Base-by-base conservation (phyloP, 1,139 yeast genomes). In the Yamadazyma buinensis region DNA sequence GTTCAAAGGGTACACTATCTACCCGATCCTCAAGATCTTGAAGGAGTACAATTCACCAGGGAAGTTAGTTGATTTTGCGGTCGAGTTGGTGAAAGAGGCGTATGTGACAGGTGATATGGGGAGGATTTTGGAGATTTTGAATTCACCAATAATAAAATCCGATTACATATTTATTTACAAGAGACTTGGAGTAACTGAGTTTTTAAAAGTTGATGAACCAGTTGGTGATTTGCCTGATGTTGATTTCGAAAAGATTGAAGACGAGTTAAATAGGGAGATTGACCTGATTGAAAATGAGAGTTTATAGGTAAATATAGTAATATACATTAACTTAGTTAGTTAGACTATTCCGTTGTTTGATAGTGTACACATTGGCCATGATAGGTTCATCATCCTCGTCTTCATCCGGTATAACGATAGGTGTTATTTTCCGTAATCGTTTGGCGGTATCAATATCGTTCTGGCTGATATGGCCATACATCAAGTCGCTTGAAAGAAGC, bases 401-500 rank as follows among this genome's bases (percentile, higher is more conserved):
- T 9, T 57, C 60, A 1, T 55, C 52, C 1, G 74, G 74, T 19
- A 68, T 54, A 36, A 55, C 50, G 7, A 68, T 64, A 1, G 75
- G 75, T 7, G 62, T 61, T 24, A 68, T 67, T 31, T 56, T 49
- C 29, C 65, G 49, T 30, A 64, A 43, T 26, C 48, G 47, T 41
- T 67, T 68, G 1, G 75, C 75, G 4, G 61, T 66, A 23, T 59
- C 69, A 12, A 67, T 56, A 22, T 46, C 50, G 21, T 36, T 36
- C 12, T 35, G 37, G n/a, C 17, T 28, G 5, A 20, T 34, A 4
- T 8, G 25, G n/a, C n/a, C n/a, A n/a, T n/a, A n/a, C n/a, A n/a
- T n/a, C n/a, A n/a, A n/a, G n/a, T n/a, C n/a, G n/a, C n/a, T n/a
- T 11, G 28, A n/a, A 11, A 20, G n/a, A 9, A n/a, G 14, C 8